Base-by-base conservation (phyloP, 805 yeast genomes). In the Diddensiella caesifluorescens region DNA sequence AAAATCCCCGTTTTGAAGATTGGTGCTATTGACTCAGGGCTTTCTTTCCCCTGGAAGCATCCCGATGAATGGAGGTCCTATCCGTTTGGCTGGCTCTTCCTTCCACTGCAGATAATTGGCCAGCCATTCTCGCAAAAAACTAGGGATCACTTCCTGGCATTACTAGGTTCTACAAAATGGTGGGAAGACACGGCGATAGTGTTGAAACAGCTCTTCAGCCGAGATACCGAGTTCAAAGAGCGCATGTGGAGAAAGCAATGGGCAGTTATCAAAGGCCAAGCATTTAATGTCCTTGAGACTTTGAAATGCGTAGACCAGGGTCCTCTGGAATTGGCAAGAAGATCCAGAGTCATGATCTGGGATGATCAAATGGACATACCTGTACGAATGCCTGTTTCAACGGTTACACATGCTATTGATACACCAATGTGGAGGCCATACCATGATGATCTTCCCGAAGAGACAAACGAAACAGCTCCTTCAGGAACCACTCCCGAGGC, bases 51-150 rank as follows among this genome's bases (percentile, higher is more conserved):
- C 4, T 82, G 87, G 87, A 81, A 82, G 53, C 86, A 80, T 49
- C 89, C 89, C 0, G 84, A 82, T 59, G 87, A 80, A 54, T 80
- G 88, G 86, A 62, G 89, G 42, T 78, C 85, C 0, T 82, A 79
- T 51, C 89, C 89, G 0, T 82, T 73, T 61, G 89, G 89, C 0
- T 82, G 90, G 90, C 61, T 82, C 20, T 80, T 77, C 51, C 59
- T 82, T 25, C 89, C 89, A 0, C 59, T 73, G 9, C 66, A 75
- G 7, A 56, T 82, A 4, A 76, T 82, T 38, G 85, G 85, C 0
- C 80, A 74, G 45, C 87, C 87, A 3, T 81, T 82, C 52, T 70
- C 81, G 2, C 63, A 62, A 22, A 62, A 61, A 23, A 75, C 86
- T 1, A 61, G 83, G 42, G 57, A 62, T 3, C 83, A 79, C 51